Evolutionary conservation across 495 filamentous ascomycete genomes (phyloP), one percentile per base, ranked within the genome.

Genomic region (Aspergillus homomorphus): DNA sequence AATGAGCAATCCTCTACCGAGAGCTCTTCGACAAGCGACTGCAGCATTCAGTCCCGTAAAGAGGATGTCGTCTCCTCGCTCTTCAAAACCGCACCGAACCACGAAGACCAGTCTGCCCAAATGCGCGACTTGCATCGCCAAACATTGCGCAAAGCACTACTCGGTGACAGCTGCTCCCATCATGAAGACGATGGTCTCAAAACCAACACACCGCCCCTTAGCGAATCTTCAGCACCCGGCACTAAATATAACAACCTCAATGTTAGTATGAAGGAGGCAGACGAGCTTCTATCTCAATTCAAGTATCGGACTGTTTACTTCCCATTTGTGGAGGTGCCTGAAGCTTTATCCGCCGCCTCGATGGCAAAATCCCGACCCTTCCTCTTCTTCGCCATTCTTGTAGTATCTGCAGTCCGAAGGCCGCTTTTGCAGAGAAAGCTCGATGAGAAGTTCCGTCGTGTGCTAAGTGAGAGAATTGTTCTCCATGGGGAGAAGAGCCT

Each of bases 401-500:
- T 21, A 0, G 4, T 50, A 26, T 50, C 22, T 3, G 6, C 26
- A 26, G 16, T 12, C 1, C 46, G 21, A 12, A 23, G 26, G 22
- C 46, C 46, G 1, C 20, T 26, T 2, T 21, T 50, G n/a, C 46
- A 50, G 22, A 50, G 26, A 16, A 26, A 24, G n/a, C 2, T 50
- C 6, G 46, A 50, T 24, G 46, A 50, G 20, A 23, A 21, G 16
- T 50, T 50, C 46, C 46, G 46, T 14, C 46, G 46, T 1, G 46
- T 50, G 22, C 21, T 50, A 12, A 50, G 46, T 26, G 46, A 50
- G 16, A 50, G 46, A 12, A 50, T 50, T 14, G 22, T 50, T 26
- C 26, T 50, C 20, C 21, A 50, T 9, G 46, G 46, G 22, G 46
- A 50, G 26, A 50, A 50, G 21, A 50, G 46, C 22, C 12, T 50